These are phyloP conservation scores for Cupressus sempervirens DNA, from an alignment of 75 land plant genomes.

Conservation along the genomic window DNA sequence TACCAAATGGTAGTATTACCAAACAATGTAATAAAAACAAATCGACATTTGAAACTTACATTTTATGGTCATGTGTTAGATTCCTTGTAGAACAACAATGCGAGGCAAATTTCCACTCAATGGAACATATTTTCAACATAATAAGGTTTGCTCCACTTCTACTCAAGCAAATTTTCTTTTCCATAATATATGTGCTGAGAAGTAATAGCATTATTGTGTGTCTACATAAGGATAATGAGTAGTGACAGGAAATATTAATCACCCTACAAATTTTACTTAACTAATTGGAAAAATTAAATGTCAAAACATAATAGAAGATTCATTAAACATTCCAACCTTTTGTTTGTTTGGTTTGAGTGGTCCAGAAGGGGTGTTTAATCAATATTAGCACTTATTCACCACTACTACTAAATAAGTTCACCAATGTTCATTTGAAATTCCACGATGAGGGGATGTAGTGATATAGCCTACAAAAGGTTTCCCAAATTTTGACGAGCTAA, in stretches of 20 bases:
- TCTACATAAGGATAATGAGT: background rate
- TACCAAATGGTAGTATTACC: too few species aligned
- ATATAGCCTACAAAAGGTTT: too few species aligned
- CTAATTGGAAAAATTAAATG: background rate
- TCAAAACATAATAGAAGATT: background rate
- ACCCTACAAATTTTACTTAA: background rate
- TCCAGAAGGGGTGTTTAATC: background rate
- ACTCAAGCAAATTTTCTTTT: background rate
- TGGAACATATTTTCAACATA: conserved; percentile 96
- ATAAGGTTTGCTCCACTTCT: conserved; percentile 58
- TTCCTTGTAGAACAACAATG: conserved; percentile 93
- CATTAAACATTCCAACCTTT: background rate
- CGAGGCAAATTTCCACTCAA: conserved; percentile 92
- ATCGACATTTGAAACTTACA: conserved; percentile 2
- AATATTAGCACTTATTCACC: background rate
- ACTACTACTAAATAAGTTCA: too few species aligned
- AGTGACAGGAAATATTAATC: background rate
- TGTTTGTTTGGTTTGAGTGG: background rate
- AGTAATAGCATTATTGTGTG: background rate
- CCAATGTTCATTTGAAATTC: too few species aligned
- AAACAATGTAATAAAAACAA: too few species aligned
- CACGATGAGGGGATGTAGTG: too few species aligned
- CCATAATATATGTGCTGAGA: background rate
- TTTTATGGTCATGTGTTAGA: conserved; percentile 34
- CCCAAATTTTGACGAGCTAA: too few species aligned